A percentile compares a stretch with the other conserved stretches of the same genome.
Evolutionary conservation across 495 filamentous ascomycete species (phyloP).

Genomic region (Tetracladium setigerum): DNA sequence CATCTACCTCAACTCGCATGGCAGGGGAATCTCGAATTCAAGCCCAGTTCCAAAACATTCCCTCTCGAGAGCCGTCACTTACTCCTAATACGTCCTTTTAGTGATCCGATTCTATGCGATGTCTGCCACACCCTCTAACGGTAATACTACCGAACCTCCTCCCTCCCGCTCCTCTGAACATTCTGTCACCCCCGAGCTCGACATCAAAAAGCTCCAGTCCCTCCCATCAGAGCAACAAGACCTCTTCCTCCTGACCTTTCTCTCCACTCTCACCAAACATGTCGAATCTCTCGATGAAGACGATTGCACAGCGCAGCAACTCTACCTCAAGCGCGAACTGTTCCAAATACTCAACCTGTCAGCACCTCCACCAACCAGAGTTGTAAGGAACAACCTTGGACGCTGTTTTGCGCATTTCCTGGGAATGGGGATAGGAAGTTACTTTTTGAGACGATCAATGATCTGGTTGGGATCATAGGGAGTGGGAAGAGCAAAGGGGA

Average conservation of each 20-base stretch:
- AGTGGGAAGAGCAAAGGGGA: slow-evolving; percentile 78
- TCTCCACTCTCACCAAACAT: slow-evolving; percentile 74
- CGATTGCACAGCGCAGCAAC: slow-evolving; percentile 78
- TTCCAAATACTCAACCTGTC: slow-evolving; percentile 85
- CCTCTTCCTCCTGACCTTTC: slow-evolving; percentile 84
- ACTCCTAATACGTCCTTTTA: too few relatives aligned
- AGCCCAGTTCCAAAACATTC: too few relatives aligned
- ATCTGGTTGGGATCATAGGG: slow-evolving; percentile 68
- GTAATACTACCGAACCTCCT: slow-evolving; percentile 24
- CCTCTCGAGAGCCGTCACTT: too few relatives aligned
- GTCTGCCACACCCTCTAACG: slow-evolving; percentile 23
- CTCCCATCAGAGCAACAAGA: slow-evolving; percentile 95
- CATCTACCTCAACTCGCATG: too few relatives aligned
- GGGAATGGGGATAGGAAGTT: slow-evolving; percentile 82
- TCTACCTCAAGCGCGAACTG: slow-evolving; percentile 81
- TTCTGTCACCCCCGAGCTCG: slow-evolving; percentile 48
- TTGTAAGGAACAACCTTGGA: slow-evolving; percentile 82
- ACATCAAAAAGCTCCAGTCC: slow-evolving; percentile 78
- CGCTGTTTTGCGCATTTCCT: slow-evolving; percentile 79
- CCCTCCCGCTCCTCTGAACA: slow-evolving; percentile 15
- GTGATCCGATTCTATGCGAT: not conserved
- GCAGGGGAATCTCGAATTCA: too few relatives aligned
- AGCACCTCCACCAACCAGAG: slow-evolving; percentile 76
- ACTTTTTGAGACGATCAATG: slow-evolving; percentile 89
- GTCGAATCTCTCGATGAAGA: slow-evolving; percentile 65